Base-by-base conservation (phyloP, 176 grass and related monocot species). In the Eragrostis nindensis region DNA sequence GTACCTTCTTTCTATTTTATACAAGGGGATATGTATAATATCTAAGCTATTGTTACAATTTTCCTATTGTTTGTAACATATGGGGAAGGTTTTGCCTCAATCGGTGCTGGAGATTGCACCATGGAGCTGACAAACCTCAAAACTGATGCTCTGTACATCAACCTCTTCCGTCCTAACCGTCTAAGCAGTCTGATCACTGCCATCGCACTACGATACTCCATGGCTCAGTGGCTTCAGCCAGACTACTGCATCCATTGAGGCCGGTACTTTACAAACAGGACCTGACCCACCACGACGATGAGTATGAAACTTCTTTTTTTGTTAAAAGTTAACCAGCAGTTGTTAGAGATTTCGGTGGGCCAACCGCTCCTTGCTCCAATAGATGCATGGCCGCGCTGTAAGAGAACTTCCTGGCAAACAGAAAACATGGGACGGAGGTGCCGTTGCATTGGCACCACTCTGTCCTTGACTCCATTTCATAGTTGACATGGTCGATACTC, bases 401-500 rank as follows among this genome's bases (percentile, higher is more conserved):
- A 26, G 96, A 99, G 64, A 99, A 99, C 73, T 99, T 99, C 70
- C 96, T 92, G 13, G 88, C 96, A 76, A 99, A 99, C 54, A 99
- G 74, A 76, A 95, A 99, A 68, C 96, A 99, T 17, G 96, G 92
- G 47, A 91, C 84, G 5, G 74, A 87, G 52, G 75, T 93, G 49
- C 66, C 70, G 72, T 95, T 99, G 92, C 82, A 88, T 86, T 90
- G 81, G 63, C 96, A 99, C 96, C 96, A 99, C 73, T 99, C 96
- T 5, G 90, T 99, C 60, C 96, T 92, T 60, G 91, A 74, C 77
- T 95, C 96, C 67, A 90, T 88, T 82, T 99, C 71, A 71, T 99
- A 99, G 45, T 93, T 94, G 72, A 99, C 84, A 80, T 95, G 90
- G 82, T 99, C 84, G 18, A 95, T 93, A 15, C 68, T 86, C 96